Evolutionary conservation across 2,329 filamentous ascomycete species (phyloP).

Genomic region (Neofusicoccum sp.): DNA sequence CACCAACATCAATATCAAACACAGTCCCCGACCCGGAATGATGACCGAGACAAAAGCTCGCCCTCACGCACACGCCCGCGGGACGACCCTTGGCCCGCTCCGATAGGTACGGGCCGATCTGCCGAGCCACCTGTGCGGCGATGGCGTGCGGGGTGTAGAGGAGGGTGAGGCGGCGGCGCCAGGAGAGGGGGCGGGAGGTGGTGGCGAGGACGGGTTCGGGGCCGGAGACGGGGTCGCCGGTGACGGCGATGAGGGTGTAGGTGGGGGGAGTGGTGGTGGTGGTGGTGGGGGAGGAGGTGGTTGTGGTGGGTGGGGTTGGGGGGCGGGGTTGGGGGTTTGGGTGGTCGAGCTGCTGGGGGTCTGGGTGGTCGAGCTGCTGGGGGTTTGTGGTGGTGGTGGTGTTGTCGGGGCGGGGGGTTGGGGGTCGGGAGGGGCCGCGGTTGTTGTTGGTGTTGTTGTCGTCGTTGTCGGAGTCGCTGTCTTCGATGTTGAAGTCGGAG

Average conservation of each 20-base stretch:
- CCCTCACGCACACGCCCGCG: slow-evolving; percentile 44
- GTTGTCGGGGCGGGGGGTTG: neutral
- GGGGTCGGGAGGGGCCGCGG: neutral
- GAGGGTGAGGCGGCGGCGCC: slow-evolving; percentile 42
- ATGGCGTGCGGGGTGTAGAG: slow-evolving; percentile 41
- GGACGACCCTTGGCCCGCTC: slow-evolving; percentile 39
- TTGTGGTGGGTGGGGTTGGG: neutral
- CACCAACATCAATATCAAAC: slow-evolving; percentile 46
- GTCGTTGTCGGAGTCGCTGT: slow-evolving; percentile 21
- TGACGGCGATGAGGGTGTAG: slow-evolving; percentile 3
- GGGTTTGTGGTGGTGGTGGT: neutral
- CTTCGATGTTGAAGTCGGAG: neutral
- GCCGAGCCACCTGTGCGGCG: slow-evolving; percentile 39
- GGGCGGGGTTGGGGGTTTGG: no score
- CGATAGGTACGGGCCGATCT: slow-evolving; percentile 43
- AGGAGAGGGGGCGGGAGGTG: slow-evolving; percentile 30
- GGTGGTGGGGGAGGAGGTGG: neutral
- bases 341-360: neutral
- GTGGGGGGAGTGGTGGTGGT: neutral
- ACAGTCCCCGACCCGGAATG: slow-evolving; percentile 36
- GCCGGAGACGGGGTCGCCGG: slow-evolving; percentile 29
- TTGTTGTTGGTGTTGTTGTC: neutral
- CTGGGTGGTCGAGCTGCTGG: neutral
- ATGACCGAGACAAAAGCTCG: slow-evolving; percentile 45
- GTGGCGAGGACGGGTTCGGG: slow-evolving; percentile 22